Base-by-base conservation (phyloP, 2,329 filamentous ascomycete genomes). In the Colletotrichum phormii region DNA sequence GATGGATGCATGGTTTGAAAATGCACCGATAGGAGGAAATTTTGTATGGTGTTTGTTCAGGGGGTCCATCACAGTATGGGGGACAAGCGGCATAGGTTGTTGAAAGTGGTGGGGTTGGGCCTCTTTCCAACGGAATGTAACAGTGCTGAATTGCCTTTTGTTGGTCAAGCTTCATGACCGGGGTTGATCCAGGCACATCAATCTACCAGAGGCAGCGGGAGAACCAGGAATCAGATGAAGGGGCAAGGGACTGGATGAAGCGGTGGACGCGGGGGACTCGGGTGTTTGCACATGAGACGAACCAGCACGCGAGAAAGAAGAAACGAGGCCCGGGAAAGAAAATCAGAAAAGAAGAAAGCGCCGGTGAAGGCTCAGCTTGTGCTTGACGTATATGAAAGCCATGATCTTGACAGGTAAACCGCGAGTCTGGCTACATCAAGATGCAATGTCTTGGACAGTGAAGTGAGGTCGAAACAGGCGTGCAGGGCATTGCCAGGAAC, bases 21-120 rank as follows among this genome's bases (percentile, higher is more conserved):
- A 22, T 59, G 33, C 71, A 26, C 71, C 67, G 71, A 73, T 73
- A 73, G 71, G 71, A 73, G 67, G 71, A 73, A 71, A 67, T 58
- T 61, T 4, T 29, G 26, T 5, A 29, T 29, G 26, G 26, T 29
- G 4, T 62, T 59, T 67, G 61, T 42, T 18, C 31, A 22, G 18
- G 22, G 42, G 42, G 42, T 18, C 13, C 46, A 31, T 49, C 55
- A 51, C 26, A 33, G 8, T 15, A 63, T 37, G 22, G 31, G 33
- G 42, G 4, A 33, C 22, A 35, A 35, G 55, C 26, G 53, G 8
- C 33, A 54, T 35, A 37, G 26, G 35, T 18, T 12, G 18, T 22
- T 15, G 24, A 29, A 37, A 26, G 46, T 57, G 57, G 67, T 42
- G 49, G 53, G 67, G 29, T 49, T 33, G 62, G 42, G 24, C 54